phyloP scores from a whole-genome alignment of 306 rosid species.

The Clitoria ternatea region DNA sequence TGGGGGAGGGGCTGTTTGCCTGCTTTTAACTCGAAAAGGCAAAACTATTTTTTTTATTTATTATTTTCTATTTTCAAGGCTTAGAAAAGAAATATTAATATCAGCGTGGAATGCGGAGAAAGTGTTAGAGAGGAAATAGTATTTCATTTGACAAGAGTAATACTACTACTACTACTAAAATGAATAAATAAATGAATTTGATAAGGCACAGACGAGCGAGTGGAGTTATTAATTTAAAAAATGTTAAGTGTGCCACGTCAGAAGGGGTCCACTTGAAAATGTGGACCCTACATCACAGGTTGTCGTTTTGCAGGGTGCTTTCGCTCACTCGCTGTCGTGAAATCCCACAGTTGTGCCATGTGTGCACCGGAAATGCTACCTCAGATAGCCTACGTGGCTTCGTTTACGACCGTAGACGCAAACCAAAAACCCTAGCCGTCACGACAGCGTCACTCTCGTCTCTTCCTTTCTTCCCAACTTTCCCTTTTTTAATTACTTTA shows the following conservation, averaged over 20 bases:
- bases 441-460: background rate
- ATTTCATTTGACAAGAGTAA: background rate
- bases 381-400: constrained; percentile 40
- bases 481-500: background rate
- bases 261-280: constrained; percentile 19
- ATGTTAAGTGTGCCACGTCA: constrained; percentile 50
- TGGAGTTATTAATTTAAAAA: constrained; percentile 8
- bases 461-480: background rate
- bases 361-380: constrained; percentile 25
- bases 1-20: background rate
- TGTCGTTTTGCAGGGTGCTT: constrained; percentile 44
- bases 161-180: too few relatives aligned
- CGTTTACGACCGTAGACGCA: constrained; percentile 7
- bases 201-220: constrained; percentile 18
- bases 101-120: constrained; percentile 22
- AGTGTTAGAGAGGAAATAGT: background rate
- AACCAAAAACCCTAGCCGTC: constrained; percentile 34
- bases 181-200: background rate
- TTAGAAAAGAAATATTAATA: background rate
- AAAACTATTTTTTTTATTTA: background rate
- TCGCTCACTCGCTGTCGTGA: constrained; percentile 36
- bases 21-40: constrained; percentile 20
- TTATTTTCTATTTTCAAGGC: background rate
- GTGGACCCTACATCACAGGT: constrained; percentile 27
- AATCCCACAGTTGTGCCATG: constrained; percentile 31